These are phyloP conservation scores for Clitocybe nebularis DNA, from an alignment of 1,284 basidiomycete species.

Conservation along the genomic window DNA sequence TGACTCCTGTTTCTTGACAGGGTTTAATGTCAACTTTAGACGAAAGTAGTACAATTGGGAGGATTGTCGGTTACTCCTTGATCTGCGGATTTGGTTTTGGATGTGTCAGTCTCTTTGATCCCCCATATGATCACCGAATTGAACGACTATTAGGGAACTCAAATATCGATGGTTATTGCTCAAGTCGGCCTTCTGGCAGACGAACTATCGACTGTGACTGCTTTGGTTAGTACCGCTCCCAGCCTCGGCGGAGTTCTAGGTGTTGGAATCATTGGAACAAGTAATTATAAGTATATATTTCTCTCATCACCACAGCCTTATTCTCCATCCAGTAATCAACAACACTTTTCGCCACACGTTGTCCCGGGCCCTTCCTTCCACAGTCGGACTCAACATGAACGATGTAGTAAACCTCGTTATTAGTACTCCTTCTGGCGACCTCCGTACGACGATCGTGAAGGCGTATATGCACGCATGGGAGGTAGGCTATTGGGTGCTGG, in stretches of 20 bases:
- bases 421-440: slow-evolving; percentile 6
- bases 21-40: slow-evolving; percentile 27
- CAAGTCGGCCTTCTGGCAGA: slow-evolving; percentile 26
- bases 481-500: slow-evolving; percentile 14
- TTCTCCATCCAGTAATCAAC: slow-evolving; percentile 12
- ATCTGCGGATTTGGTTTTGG: slow-evolving; percentile 27
- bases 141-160: slow-evolving; percentile 20
- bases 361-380: slow-evolving; percentile 1
- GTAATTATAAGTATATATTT: slow-evolving; percentile 14
- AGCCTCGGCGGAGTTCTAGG: slow-evolving; percentile 29
- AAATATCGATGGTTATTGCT: slow-evolving; percentile 25
- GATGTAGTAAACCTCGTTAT: slow-evolving; percentile 15
- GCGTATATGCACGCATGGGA: slow-evolving; percentile 17
- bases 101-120: slow-evolving; percentile 10
- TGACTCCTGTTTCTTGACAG: no score
- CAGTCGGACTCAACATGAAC: slow-evolving; percentile 12
- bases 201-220: slow-evolving; percentile 28
- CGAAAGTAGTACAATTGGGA: slow-evolving; percentile 24
- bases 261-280: slow-evolving; percentile 28
- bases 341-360: slow-evolving; percentile 13
- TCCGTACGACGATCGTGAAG: slow-evolving; percentile 7
- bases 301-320: background rate
- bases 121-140: background rate
- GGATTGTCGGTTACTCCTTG: slow-evolving; percentile 27
- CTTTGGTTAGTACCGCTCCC: slow-evolving; percentile 25